Evolutionary conservation across 441 rosid genomes (phyloP).

Genomic region (Erodium trifolium): DNA sequence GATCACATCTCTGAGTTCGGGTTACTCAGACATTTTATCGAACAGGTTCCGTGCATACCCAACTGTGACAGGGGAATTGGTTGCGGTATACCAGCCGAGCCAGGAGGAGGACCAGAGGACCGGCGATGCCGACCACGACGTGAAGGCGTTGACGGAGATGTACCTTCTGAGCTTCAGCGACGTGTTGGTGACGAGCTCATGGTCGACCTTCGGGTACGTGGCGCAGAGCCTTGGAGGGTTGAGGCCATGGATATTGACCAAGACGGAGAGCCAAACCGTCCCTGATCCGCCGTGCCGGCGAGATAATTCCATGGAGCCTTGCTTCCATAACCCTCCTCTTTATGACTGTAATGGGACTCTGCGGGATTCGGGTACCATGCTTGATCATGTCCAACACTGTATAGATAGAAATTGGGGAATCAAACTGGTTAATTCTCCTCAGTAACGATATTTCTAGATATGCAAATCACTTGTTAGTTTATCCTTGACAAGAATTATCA

Average conservation of each 20-base stretch:
- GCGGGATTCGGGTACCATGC: conserved; percentile 47
- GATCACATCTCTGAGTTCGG: conserved; percentile 46
- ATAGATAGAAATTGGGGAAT: conserved; percentile 87
- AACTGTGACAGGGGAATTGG: conserved; percentile 45
- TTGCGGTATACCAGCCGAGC: conserved; percentile 70
- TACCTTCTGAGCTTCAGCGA: conserved; percentile 65
- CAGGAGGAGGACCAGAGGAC: conserved; percentile 70
- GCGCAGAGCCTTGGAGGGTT: conserved; percentile 83
- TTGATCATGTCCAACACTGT: conserved; percentile 72
- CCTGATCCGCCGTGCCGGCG: conserved; percentile 65
- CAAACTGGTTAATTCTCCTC: conserved; percentile 48
- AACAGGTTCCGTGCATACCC: conserved; percentile 71
- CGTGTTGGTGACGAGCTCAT: conserved; percentile 59
- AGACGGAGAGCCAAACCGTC: conserved; percentile 50
- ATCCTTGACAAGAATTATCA: too few species aligned
- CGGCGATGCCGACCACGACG: conserved; percentile 45
- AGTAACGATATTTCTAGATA: too few species aligned
- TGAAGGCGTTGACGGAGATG: conserved; percentile 79
- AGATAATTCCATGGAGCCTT: conserved; percentile 80
- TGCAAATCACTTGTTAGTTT: too few species aligned
- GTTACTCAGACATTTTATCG: conserved; percentile 51
- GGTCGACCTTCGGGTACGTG: conserved; percentile 88
- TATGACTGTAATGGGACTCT: conserved; percentile 62
- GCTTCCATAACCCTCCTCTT: conserved; percentile 84
- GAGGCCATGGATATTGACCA: conserved; percentile 73